Percentiles rank a stretch among this genome's conserved stretches.
phyloP scores from a whole-genome alignment of 1,284 basidiomycete genomes.

The Pascua guehoae region DNA sequence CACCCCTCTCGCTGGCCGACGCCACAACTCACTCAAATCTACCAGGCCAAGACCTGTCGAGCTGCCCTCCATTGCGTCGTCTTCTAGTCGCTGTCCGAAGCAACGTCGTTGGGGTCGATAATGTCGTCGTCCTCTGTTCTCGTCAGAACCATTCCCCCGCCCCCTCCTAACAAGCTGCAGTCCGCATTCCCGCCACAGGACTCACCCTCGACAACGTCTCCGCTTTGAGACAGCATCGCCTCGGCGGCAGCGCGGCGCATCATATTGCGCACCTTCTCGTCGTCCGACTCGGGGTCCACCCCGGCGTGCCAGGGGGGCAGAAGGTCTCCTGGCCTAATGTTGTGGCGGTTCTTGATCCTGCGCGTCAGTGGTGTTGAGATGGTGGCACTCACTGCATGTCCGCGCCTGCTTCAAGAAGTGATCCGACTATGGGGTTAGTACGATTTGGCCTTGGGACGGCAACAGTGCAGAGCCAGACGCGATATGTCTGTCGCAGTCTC shows the following conservation, averaged over 20 bases:
- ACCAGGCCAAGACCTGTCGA: too few species aligned
- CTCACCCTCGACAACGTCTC: constrained; percentile 47
- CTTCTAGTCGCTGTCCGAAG: constrained; percentile 43
- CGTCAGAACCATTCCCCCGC: not conserved
- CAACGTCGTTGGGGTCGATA: constrained; percentile 45
- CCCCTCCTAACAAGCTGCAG: too few species aligned
- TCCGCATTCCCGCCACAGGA: not conserved
- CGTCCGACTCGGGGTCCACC: constrained; percentile 35
- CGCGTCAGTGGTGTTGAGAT: not conserved
- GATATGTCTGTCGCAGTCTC: too few species aligned
- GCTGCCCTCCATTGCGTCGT: too few species aligned
- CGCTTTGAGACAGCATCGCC: constrained; percentile 31
- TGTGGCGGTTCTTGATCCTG: constrained; percentile 71
- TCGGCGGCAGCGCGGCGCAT: constrained; percentile 42
- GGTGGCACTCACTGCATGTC: constrained; percentile 58
- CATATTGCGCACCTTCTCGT: constrained; percentile 40
- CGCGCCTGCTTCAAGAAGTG: constrained; percentile 71
- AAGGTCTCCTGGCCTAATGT: constrained; percentile 59
- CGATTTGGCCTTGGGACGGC: too few species aligned
- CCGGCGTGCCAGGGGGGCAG: constrained; percentile 50
- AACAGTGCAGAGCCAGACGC: too few species aligned
- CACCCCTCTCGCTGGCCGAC: too few species aligned
- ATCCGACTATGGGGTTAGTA: constrained; percentile 54
- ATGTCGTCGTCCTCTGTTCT: constrained; percentile 35
- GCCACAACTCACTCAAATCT: too few species aligned